Base-by-base conservation (phyloP, 257 asterid species). In the Salvia splendens region DNA sequence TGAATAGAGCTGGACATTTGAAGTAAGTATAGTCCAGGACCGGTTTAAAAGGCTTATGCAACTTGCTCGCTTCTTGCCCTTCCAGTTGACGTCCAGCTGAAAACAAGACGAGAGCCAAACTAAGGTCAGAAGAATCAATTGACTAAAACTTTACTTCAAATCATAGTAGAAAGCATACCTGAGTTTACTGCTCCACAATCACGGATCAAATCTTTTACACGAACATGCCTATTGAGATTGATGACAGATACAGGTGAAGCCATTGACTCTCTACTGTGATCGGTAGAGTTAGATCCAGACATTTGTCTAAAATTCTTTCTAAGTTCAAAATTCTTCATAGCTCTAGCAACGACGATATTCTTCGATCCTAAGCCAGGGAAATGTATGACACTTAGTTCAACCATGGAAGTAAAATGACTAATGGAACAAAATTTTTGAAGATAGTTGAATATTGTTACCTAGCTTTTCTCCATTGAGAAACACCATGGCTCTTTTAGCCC, bases 401-500 rank as follows among this genome's bases (percentile, higher is more conserved):
- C n/a, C 28, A 4, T 43, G 65, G 56, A 46, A 63, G 41, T 43
- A 28, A 47, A 59, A 42, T 17, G 48, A 8, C 9, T 36, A 59
- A 9, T 12, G 7, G 24, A 43, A 12, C 49, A 32, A 5, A 68
- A 30, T n/a, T 38, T 56, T 17, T 47, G 41, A 17, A 12, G 66
- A 15, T 40, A 66, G 51, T 43, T 48, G 49, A 54, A 67, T 30
- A 24, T 24, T 24, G 6, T 20, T 67, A 77, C 81, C 81, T 14
- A 67, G 20, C 33, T 35, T 47, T 42, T 64, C 16, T 68, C 88
- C 86, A 71, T 83, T 75, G 67, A 77, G 65, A 68, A 57, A 78
- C 77, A 70, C 82, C 80, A 75, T 36, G 28, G 92, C 95, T 38
- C 49, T 78, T 74, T 65, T 75, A 16, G 92, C 89, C 11, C 67